Evolutionary conservation across 352 stramenopile species (phyloP).

Genomic region (Phytophthora podocarpi): DNA sequence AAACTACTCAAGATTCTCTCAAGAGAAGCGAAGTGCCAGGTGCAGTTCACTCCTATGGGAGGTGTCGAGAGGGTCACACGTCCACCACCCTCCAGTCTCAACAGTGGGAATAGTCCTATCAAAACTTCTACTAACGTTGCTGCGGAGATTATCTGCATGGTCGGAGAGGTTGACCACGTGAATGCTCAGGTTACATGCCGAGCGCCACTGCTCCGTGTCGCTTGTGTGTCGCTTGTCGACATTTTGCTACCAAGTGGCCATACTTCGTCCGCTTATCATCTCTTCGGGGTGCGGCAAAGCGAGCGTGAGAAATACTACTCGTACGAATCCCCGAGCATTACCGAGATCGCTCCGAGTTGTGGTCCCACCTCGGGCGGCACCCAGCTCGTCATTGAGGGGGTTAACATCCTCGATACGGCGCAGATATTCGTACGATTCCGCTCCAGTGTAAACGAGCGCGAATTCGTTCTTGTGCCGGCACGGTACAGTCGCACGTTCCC

Average conservation of each 20-base stretch:
- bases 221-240: slow-evolving; percentile 49
- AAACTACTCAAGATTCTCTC: slow-evolving; percentile 54
- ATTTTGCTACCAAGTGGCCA: slow-evolving; percentile 41
- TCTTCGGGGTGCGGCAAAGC: slow-evolving; percentile 34
- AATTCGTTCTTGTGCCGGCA: slow-evolving; percentile 63
- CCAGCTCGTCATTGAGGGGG: slow-evolving; percentile 61
- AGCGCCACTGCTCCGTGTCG: slow-evolving; percentile 55
- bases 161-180: slow-evolving; percentile 60
- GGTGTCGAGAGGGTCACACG: slow-evolving; percentile 1
- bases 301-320: slow-evolving; percentile 68
- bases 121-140: slow-evolving; percentile 22
- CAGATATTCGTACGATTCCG: slow-evolving; percentile 83
- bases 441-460: slow-evolving; percentile 60
- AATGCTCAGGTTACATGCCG: slow-evolving; percentile 53
- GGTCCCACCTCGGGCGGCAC: slow-evolving; percentile 59
- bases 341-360: slow-evolving; percentile 60
- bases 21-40: slow-evolving; percentile 57
- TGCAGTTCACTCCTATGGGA: slow-evolving; percentile 59
- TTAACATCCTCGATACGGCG: slow-evolving; percentile 69
- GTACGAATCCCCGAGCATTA: slow-evolving; percentile 75
- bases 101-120: slow-evolving; percentile 1
- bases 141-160: slow-evolving; percentile 40
- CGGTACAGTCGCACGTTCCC: slow-evolving; percentile 64
- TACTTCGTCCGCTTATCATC: slow-evolving; percentile 26
- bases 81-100: neutral